A percentile compares a stretch with the other conserved stretches of the same genome.
Evolutionary conservation across 1,139 yeast genomes (phyloP).

Genomic region (Nematodospora anomalae): DNA sequence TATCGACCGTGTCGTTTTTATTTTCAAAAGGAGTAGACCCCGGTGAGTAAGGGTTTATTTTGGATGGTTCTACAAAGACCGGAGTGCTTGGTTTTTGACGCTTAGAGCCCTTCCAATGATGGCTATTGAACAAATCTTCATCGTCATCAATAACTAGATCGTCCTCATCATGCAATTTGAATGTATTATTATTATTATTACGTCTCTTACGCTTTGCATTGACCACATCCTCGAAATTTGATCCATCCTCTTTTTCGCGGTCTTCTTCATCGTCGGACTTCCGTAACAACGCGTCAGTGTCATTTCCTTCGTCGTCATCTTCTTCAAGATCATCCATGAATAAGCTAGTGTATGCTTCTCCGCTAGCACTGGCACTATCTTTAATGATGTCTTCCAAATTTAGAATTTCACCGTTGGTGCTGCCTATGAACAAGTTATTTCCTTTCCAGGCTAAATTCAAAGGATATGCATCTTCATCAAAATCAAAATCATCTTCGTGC

Average conservation of each 20-base stretch:
- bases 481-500: conserved; percentile 13
- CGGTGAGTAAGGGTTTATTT: conserved; percentile 54
- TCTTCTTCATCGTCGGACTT: conserved; percentile 20
- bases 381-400: conserved; percentile 34
- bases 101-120: conserved; percentile 13
- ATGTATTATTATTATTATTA: conserved; percentile 19
- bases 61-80: conserved; percentile 1
- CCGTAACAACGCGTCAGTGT: conserved; percentile 23
- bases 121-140: conserved; percentile 20
- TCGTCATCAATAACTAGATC: conserved; percentile 17
- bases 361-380: conserved; percentile 19
- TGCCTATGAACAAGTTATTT: conserved; percentile 44
- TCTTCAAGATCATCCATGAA: conserved; percentile 34
- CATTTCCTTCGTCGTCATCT: conserved; percentile 22
- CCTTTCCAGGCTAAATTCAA: conserved; percentile 16
- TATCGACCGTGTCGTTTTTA: conserved; percentile 24
- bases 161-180: conserved; percentile 28
- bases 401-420: conserved; percentile 53
- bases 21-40: conserved; percentile 74
- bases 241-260: conserved; percentile 33
- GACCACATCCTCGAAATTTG: conserved; percentile 38
- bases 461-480: conserved; percentile 16
- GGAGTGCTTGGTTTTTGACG: conserved; percentile 7
- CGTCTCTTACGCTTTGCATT: conserved; percentile 12
- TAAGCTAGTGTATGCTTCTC: conserved; percentile 25